A percentile compares a stretch with the other conserved stretches of the same genome.
Conservation (phyloP, 257 asterid species). For the Solanum neorickii region DNA sequence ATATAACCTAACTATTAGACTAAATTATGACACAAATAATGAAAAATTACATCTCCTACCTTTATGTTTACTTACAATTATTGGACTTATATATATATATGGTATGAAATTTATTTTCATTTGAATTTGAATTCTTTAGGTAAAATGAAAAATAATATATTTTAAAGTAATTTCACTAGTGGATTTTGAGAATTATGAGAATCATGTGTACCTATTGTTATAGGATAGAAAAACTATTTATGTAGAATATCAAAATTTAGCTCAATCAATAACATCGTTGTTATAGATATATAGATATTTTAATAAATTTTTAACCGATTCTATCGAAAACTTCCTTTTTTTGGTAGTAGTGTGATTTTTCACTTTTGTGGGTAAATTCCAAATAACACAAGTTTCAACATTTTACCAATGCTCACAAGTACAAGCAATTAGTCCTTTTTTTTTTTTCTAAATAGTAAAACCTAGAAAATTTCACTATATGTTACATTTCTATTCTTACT, state of each 20-base stretch:
- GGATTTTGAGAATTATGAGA: neutral
- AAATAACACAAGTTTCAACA: neutral
- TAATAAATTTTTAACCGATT: too few species aligned
- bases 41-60: neutral
- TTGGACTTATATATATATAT: neutral
- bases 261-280: too few species aligned
- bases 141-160: neutral
- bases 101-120: neutral
- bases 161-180: neutral
- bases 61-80: neutral
- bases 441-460: neutral
- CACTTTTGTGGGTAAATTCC: neutral
- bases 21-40: neutral
- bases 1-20: neutral
- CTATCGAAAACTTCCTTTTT: too few species aligned
- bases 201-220: neutral
- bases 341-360: neutral
- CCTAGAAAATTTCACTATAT: neutral
- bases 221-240: too few species aligned
- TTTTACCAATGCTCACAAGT: neutral
- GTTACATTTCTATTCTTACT: neutral
- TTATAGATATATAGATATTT: too few species aligned
- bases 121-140: neutral
- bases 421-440: neutral
- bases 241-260: neutral